Evolutionary conservation across 768 basidiomycete genomes (phyloP).

Genomic region (Amanita polypyramis): DNA sequence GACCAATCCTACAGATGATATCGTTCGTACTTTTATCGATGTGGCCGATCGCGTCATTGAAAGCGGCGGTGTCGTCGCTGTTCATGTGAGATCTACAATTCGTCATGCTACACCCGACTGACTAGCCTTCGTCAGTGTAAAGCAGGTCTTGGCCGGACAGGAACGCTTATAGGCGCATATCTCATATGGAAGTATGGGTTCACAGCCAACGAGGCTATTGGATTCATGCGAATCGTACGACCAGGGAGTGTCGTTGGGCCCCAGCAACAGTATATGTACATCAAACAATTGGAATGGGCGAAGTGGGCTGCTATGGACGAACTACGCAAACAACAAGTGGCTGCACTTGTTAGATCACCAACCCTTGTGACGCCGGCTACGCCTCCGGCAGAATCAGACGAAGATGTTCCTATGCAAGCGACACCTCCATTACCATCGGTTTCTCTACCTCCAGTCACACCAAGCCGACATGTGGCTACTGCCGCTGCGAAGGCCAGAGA

Average conservation of each 20-base stretch:
- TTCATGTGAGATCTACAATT: constrained; percentile 54
- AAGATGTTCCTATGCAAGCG: constrained; percentile 34
- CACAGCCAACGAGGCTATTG: constrained; percentile 91
- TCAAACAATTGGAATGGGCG: constrained; percentile 89
- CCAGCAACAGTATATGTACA: constrained; percentile 91
- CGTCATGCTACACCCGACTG: constrained; percentile 6
- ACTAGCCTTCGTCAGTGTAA: constrained; percentile 56
- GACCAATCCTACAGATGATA: constrained; percentile 94
- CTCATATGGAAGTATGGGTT: constrained; percentile 99
- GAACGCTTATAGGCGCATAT: constrained; percentile 95
- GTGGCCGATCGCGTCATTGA: constrained; percentile 72
- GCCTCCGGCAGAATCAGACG: constrained; percentile 70
- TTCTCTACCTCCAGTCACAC: constrained; percentile 66
- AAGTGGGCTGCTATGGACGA: constrained; percentile 91
- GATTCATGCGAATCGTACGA: constrained; percentile 95
- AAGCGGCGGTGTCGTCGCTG: constrained; percentile 71
- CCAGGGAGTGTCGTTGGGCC: constrained; percentile 91
- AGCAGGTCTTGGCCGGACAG: constrained; percentile 93
- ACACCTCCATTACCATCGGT: constrained; percentile 26
- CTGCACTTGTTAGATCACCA: constrained; percentile 24
- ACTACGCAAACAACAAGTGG: constrained; percentile 39
- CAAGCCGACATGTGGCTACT: constrained; percentile 62
- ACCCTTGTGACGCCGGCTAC: constrained; percentile 64
- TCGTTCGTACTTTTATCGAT: constrained; percentile 86
- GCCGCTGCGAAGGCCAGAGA: constrained; percentile 62